Conservation (phyloP, 441 rosid species). For the Adansonia madagascariensis region DNA sequence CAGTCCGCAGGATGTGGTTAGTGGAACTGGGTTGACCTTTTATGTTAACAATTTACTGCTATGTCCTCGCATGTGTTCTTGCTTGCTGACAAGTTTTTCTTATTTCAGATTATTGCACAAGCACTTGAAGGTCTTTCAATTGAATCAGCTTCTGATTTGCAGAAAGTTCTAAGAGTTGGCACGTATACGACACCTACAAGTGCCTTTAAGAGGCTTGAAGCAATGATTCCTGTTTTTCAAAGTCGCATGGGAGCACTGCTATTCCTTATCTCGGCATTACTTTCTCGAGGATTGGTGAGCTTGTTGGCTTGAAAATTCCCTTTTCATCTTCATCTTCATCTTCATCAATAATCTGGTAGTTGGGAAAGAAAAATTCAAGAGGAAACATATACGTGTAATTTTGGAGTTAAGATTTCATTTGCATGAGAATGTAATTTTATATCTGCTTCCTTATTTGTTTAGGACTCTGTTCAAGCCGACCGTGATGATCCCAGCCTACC, state of each 20-base stretch:
- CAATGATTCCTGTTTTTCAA: constrained; percentile 68
- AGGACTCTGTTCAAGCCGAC: constrained; percentile 89
- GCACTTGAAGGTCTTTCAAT: constrained; percentile 69
- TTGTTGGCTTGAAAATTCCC: constrained; percentile 16
- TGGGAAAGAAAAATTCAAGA: neutral
- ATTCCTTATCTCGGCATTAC: constrained; percentile 90
- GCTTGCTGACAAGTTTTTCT: constrained; percentile 24
- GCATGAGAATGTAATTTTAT: neutral
- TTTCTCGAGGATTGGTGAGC: constrained; percentile 96
- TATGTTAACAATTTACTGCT: constrained; percentile 19
- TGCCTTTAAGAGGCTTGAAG: constrained; percentile 60
- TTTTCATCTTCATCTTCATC: neutral
- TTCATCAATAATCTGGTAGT: neutral
- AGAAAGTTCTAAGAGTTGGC: constrained; percentile 68
- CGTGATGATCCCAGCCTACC: constrained; percentile 94
- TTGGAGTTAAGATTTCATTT: constrained; percentile 13
- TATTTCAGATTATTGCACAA: constrained; percentile 53
- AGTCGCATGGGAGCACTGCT: constrained; percentile 95
- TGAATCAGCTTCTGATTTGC: constrained; percentile 84
- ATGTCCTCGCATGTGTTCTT: neutral
- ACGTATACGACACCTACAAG: constrained; percentile 54
- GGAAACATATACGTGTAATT: neutral
- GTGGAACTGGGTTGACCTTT: constrained; percentile 31
- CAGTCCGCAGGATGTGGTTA: constrained; percentile 58
- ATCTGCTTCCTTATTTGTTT: constrained; percentile 11